Conservation (phyloP, 2,329 filamentous ascomycete genomes). For the Myriosclerotinia curreyana region DNA sequence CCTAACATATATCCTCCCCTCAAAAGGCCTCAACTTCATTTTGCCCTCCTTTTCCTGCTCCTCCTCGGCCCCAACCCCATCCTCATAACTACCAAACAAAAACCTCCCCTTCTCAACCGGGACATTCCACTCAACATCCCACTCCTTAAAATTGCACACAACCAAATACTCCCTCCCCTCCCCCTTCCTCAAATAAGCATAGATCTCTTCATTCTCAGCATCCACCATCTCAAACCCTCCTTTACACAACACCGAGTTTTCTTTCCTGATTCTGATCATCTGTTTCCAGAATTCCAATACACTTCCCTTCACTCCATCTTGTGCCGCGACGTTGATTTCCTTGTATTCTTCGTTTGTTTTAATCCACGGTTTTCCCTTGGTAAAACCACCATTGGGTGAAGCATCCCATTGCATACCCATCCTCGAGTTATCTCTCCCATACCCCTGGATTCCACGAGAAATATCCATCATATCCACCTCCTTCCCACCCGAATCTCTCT, state of each 20-base stretch:
- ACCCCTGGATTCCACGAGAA: conserved; percentile 52
- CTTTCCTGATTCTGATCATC: conserved; percentile 26
- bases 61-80: not conserved
- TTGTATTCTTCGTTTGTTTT: conserved; percentile 53
- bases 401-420: conserved; percentile 67
- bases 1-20: conserved; percentile 8
- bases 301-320: conserved; percentile 15
- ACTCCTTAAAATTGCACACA: conserved; percentile 13
- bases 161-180: conserved; percentile 10
- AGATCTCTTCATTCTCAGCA: conserved; percentile 17
- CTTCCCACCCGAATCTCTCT: conserved; percentile 35
- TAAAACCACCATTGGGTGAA: conserved; percentile 61
- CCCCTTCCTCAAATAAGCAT: conserved; percentile 17
- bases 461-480: conserved; percentile 38
- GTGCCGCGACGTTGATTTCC: conserved; percentile 44
- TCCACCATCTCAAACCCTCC: conserved; percentile 27
- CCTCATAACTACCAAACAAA: conserved; percentile 9
- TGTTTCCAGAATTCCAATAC: conserved; percentile 29
- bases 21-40: conserved; percentile 5
- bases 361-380: conserved; percentile 53
- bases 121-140: not conserved
- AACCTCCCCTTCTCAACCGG: not conserved
- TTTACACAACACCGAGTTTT: conserved; percentile 28
- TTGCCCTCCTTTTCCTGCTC: not conserved
- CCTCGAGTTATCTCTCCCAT: conserved; percentile 66